Base-by-base conservation (phyloP, 306 rosid species). In the Trifolium fragiferum region DNA sequence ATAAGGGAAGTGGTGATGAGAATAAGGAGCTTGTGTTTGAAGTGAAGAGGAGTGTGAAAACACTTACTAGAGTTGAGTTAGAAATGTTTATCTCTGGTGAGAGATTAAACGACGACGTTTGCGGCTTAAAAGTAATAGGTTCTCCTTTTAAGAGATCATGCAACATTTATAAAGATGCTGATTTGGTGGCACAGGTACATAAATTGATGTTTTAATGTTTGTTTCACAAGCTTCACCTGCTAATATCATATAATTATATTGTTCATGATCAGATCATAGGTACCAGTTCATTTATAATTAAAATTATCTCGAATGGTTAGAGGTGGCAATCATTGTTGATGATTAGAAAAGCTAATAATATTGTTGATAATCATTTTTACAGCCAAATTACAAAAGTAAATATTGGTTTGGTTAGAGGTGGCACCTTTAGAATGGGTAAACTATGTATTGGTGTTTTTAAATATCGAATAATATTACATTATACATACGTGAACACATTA, bases 121-220 rank as follows among this genome's bases (percentile, higher is more conserved):
- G 83, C 15, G 77, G 84, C 62, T 74, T 91, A 78, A 88, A 74
- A 79, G 81, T 94, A 38, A 88, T 72, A 49, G 98, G 98, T 16
- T 87, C 69, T 10, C 90, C 96, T 65, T 91, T 80, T 78, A 80
- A 58, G 80, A 90, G 75, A 86, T 85, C 96, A 23, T 94, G 97
- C 80, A 82, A 71, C 70, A 81, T 94, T 49, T 91, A 86, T 73
- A 76, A 70, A 68, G 88, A 74, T 77, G 55, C 62, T 77, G 80
- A 72, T 49, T 79, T 88, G 70, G 88, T 94, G 13, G 98, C 96
- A 55, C 97, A 94, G 98, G 98, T 93, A 82, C 23, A 12, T 0
- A 38, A 49, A 57, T 60, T 54, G 14, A 54, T 3, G 15, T 54
- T 54, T 51, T 49, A 38, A 33, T 7, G 30, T 55, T 44, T 10